Conservation (phyloP, 495 filamentous ascomycete species). For the Xylaria palmicola region DNA sequence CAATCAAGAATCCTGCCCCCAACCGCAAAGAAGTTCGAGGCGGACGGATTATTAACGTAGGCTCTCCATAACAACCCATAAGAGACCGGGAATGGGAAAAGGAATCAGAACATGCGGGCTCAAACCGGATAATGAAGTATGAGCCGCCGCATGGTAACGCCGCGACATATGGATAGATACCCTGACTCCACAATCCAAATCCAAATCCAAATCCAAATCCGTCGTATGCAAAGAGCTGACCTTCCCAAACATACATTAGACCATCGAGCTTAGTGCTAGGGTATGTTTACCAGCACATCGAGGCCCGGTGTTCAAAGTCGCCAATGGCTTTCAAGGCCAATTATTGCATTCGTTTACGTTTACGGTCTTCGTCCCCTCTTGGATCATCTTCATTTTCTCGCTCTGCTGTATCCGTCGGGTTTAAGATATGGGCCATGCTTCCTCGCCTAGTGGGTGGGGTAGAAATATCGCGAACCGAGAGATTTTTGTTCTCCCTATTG, state of each 20-base stretch:
- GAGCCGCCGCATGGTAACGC: not conserved
- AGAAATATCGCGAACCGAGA: constrained; percentile 52
- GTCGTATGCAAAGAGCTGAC: constrained; percentile 20
- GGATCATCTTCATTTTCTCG: constrained; percentile 47
- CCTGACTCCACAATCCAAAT: constrained; percentile 27
- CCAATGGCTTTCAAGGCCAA: not conserved
- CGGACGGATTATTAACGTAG: not conserved
- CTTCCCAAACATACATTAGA: not conserved
- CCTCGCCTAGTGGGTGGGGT: constrained; percentile 56
- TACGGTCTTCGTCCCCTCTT: constrained; percentile 62
- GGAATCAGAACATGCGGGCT: constrained; percentile 23
- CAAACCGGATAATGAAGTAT: not conserved
- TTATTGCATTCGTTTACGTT: constrained; percentile 69
- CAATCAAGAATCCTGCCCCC: not conserved
- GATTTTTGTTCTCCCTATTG: constrained; percentile 43
- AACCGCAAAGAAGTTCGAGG: not conserved
- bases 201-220: constrained; percentile 20
- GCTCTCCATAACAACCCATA: not conserved
- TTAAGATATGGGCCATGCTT: constrained; percentile 68
- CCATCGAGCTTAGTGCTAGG: constrained; percentile 21
- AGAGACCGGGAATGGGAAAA: constrained; percentile 17
- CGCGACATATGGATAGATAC: constrained; percentile 22
- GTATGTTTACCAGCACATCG: constrained; percentile 3
- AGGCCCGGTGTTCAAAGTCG: not conserved
- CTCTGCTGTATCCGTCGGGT: constrained; percentile 57